These are phyloP conservation scores for Panicum virgatum DNA, from an alignment of 202 grass and related monocot genomes.

Conservation along the genomic window DNA sequence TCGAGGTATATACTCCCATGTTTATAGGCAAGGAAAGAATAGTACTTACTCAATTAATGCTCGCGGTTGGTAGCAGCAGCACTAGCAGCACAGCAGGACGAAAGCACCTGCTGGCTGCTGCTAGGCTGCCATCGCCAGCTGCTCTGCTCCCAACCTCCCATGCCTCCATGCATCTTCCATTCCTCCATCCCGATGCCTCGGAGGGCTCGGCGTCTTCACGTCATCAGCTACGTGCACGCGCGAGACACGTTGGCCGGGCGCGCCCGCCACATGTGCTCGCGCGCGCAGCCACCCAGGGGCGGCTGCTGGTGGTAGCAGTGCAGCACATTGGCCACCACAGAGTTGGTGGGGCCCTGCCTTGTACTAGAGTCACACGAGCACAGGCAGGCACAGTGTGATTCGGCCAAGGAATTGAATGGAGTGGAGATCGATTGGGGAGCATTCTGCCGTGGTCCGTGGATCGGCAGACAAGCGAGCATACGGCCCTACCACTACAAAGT, in stretches of 20 bases:
- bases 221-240: neutral
- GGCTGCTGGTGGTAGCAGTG: neutral
- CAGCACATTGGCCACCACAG: no score
- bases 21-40: neutral
- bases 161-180: neutral
- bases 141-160: neutral
- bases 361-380: neutral
- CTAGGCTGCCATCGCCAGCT: neutral
- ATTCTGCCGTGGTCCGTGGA: neutral
- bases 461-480: neutral
- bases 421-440: conserved; percentile 22
- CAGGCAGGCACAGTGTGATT: no score
- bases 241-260: neutral
- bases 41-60: neutral
- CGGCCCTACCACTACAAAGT: neutral
- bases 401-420: neutral
- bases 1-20: neutral
- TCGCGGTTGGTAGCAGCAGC: neutral
- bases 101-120: conserved; percentile 7
- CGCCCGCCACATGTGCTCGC: neutral
- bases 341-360: no score
- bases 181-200: neutral
- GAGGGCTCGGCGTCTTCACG: neutral
- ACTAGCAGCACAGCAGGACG: neutral
- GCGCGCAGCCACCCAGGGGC: neutral